phyloP scores from a whole-genome alignment of 306 rosid genomes.

The Lathyrus oleraceus region DNA sequence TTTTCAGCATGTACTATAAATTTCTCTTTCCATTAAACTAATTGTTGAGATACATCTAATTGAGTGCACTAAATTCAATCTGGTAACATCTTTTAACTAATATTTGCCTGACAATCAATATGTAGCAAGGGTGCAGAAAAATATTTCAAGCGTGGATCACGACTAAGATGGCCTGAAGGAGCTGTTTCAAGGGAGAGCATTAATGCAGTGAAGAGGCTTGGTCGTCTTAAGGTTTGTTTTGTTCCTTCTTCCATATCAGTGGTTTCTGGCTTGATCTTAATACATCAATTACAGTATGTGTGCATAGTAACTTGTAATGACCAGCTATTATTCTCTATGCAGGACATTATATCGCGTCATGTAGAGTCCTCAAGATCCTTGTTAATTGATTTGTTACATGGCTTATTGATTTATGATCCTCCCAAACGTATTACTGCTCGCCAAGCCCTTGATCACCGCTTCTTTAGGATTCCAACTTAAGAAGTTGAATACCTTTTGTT shows the following conservation, averaged over 20 bases:
- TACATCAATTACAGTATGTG: not conserved
- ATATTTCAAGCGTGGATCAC: slow-evolving; percentile 68
- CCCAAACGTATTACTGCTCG: slow-evolving; percentile 68
- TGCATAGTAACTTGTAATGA: slow-evolving; percentile 5
- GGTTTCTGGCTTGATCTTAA: not conserved
- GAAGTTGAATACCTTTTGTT: slow-evolving; percentile 13
- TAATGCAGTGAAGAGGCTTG: slow-evolving; percentile 86
- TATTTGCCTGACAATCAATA: slow-evolving; percentile 20
- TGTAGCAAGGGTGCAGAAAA: slow-evolving; percentile 75
- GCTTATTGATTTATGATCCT: slow-evolving; percentile 71
- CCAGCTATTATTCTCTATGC: slow-evolving; percentile 32
- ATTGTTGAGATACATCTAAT: slow-evolving; percentile 15
- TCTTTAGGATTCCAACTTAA: slow-evolving; percentile 63
- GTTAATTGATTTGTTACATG: slow-evolving; percentile 58
- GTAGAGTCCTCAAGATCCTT: slow-evolving; percentile 53
- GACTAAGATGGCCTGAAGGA: slow-evolving; percentile 92
- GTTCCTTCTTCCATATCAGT: not conserved
- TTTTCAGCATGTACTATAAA: not conserved
- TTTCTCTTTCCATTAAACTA: not conserved
- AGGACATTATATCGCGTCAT: slow-evolving; percentile 59
- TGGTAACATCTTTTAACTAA: not conserved
- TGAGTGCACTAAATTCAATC: not conserved
- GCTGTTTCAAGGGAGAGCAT: slow-evolving; percentile 95
- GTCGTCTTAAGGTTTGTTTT: slow-evolving; percentile 60
- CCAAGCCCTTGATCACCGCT: slow-evolving; percentile 82